Percentiles rank a stretch among this genome's conserved stretches.
Conservation (phyloP, 1,284 basidiomycete species). For the Leccinum angustisporum region DNA sequence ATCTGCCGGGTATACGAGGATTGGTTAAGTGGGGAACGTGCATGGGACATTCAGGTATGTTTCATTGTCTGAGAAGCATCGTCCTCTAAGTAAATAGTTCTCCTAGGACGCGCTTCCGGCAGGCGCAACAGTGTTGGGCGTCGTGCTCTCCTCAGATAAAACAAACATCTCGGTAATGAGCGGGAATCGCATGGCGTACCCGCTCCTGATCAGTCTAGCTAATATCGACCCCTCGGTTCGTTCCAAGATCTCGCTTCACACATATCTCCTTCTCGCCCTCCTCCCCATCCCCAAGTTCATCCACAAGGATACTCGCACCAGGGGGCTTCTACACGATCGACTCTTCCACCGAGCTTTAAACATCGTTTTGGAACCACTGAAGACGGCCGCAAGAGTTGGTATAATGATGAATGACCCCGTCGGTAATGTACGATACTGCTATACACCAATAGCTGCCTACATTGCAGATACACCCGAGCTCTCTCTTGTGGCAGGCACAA, state of each 20-base stretch:
- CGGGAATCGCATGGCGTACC: not conserved
- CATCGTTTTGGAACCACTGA: not conserved
- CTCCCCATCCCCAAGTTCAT: not conserved
- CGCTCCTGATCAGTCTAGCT: not conserved
- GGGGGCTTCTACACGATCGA: not conserved
- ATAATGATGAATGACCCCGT: not conserved
- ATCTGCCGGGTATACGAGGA: slow-evolving; percentile 13
- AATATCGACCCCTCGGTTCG: not conserved
- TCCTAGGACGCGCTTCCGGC: not conserved
- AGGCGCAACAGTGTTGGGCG: not conserved
- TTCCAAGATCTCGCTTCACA: not conserved
- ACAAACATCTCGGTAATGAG: not conserved
- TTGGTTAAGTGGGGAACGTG: slow-evolving; percentile 9
- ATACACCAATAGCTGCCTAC: not conserved
- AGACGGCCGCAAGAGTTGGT: not conserved
- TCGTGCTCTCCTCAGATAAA: not conserved
- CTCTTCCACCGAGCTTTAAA: not conserved
- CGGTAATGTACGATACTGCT: slow-evolving; percentile 16
- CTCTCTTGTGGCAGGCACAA: not conserved
- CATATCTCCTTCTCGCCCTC: not conserved
- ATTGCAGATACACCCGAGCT: not conserved
- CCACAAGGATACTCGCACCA: not conserved
- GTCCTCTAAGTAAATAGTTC: not conserved
- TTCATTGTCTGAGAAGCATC: not conserved
- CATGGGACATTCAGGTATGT: not conserved